A percentile compares a stretch with the other conserved stretches of the same genome.
These are phyloP conservation scores for Choiromyces venosus DNA, from an alignment of 495 filamentous ascomycete genomes.

Conservation along the genomic window DNA sequence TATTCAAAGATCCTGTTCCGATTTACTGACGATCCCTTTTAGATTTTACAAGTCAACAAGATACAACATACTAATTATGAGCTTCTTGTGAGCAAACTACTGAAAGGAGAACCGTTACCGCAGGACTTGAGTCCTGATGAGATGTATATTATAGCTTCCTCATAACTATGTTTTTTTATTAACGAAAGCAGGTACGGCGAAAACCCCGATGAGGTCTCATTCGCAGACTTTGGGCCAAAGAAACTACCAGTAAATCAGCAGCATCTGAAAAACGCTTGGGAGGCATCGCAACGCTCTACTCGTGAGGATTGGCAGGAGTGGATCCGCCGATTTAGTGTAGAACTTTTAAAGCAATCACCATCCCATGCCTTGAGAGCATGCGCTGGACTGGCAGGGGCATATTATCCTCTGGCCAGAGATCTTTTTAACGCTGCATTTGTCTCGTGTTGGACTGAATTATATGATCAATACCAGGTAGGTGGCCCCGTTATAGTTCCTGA, in stretches of 20 bases:
- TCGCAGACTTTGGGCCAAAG: slow-evolving; percentile 79
- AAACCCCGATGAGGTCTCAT: slow-evolving; percentile 66
- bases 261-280: slow-evolving; percentile 96
- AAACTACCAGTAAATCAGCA: slow-evolving; percentile 94
- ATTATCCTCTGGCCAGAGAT: slow-evolving; percentile 83
- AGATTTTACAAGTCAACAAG: slow-evolving; percentile 57
- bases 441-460: slow-evolving; percentile 97
- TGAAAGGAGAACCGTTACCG: slow-evolving; percentile 86
- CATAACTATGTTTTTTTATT: not conserved
- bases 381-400: slow-evolving; percentile 81
- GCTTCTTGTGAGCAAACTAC: slow-evolving; percentile 79
- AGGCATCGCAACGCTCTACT: slow-evolving; percentile 89
- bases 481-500: not conserved
- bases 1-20: slow-evolving; percentile 22
- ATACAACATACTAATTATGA: slow-evolving; percentile 85
- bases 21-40: slow-evolving; percentile 11
- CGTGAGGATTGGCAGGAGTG: slow-evolving; percentile 98
- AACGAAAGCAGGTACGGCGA: slow-evolving; percentile 57
- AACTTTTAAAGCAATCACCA: slow-evolving; percentile 89
- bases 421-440: slow-evolving; percentile 98
- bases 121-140: slow-evolving; percentile 90
- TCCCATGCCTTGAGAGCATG: slow-evolving; percentile 91
- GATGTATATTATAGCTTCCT: slow-evolving; percentile 34
- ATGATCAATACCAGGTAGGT: slow-evolving; percentile 67
- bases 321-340: slow-evolving; percentile 93